phyloP scores from a whole-genome alignment of 352 stramenopile species.

The Globisporangium apiculatum region DNA sequence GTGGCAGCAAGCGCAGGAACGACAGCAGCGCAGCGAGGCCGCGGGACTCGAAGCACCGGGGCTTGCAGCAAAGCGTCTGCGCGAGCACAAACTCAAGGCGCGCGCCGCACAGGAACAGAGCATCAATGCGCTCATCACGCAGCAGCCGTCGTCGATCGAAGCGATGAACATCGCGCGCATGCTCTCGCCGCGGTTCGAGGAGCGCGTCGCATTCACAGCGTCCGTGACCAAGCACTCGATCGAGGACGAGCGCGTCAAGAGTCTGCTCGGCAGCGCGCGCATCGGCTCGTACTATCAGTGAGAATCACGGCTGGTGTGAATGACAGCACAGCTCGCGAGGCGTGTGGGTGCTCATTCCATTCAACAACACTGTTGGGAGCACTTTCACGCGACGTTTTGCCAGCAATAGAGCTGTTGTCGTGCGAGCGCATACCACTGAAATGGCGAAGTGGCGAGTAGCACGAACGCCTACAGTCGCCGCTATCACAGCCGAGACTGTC shows the following conservation, averaged over 20 bases:
- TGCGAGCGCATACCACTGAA: no score
- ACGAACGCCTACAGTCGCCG: no score
- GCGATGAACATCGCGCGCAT: constrained; percentile 80
- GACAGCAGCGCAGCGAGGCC: constrained; percentile 22
- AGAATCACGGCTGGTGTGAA: background rate
- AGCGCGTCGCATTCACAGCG: constrained; percentile 46
- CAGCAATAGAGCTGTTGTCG: no score
- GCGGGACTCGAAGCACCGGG: constrained; percentile 24
- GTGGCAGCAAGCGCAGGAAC: constrained; percentile 25
- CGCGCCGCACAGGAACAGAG: constrained; percentile 39
- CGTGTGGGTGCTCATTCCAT: no score
- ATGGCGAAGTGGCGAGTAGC: no score
- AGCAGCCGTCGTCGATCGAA: constrained; percentile 69
- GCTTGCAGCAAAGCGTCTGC: constrained; percentile 36
- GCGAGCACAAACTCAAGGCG: constrained; percentile 37
- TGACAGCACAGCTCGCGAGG: no score
- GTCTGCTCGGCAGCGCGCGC: constrained; percentile 40
- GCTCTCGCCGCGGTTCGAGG: constrained; percentile 64
- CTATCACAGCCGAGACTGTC: no score
- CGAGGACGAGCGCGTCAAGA: constrained; percentile 52
- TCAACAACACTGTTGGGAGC: no score
- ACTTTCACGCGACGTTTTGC: no score
- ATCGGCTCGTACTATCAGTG: constrained; percentile 68
- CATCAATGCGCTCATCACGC: constrained; percentile 50
- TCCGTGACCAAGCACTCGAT: constrained; percentile 40